Conservation (phyloP, 2,329 filamentous ascomycete species). For the Ceratocystis cacaofunesta region DNA sequence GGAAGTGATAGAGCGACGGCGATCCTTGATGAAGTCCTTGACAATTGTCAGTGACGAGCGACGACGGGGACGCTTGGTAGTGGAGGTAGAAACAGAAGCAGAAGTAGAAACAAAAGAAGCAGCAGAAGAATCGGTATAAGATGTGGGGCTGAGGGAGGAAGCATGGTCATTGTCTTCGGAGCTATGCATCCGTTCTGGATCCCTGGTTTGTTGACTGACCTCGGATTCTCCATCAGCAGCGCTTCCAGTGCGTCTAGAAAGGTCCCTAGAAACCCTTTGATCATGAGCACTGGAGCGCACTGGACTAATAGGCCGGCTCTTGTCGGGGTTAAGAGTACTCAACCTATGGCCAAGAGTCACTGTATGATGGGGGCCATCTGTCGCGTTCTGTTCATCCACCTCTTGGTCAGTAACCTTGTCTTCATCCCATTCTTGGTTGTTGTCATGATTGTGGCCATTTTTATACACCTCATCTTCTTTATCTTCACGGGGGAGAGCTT, state of each 20-base stretch:
- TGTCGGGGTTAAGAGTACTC: conserved; percentile 10
- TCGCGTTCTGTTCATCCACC: conserved; percentile 11
- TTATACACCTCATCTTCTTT: conserved; percentile 23
- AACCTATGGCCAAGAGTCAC: conserved; percentile 10
- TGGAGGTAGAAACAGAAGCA: conserved; percentile 5
- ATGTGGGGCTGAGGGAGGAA: neutral
- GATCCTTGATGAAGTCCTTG: conserved; percentile 46
- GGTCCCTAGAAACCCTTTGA: conserved; percentile 32
- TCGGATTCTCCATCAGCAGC: conserved; percentile 21
- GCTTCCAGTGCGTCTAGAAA: conserved; percentile 20
- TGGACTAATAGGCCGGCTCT: conserved; percentile 5
- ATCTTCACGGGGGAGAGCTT: conserved; percentile 41
- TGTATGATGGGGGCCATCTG: conserved; percentile 9
- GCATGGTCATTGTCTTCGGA: neutral
- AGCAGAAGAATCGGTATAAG: neutral
- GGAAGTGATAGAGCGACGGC: conserved; percentile 37
- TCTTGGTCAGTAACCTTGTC: conserved; percentile 10
- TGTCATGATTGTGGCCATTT: no score
- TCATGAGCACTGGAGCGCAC: conserved; percentile 25
- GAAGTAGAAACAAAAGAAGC: conserved; percentile 4
- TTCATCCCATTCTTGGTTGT: conserved; percentile 20
- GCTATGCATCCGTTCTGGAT: neutral
- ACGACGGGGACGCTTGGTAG: conserved; percentile 21
- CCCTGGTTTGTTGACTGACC: conserved; percentile 12
- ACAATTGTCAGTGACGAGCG: conserved; percentile 46